phyloP scores from a whole-genome alignment of 1,139 yeast genomes.

The Sugiyamaella sp. region DNA sequence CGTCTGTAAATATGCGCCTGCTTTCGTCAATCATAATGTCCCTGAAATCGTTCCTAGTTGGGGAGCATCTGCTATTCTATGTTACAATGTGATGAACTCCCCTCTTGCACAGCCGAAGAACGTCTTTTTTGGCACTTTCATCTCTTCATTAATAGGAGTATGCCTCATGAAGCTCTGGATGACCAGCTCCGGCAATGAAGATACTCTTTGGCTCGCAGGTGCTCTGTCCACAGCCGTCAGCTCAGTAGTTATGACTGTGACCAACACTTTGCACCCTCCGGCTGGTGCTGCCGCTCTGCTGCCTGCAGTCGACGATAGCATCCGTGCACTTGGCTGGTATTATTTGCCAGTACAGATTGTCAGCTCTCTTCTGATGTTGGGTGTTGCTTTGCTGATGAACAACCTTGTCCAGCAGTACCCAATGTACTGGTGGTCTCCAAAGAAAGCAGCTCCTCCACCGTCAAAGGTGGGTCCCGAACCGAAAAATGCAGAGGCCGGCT shows the following conservation, averaged over 20 bases:
- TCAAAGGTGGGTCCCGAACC: background rate
- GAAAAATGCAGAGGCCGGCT: background rate
- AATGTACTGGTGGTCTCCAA: constrained; percentile 60
- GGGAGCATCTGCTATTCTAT: constrained; percentile 67
- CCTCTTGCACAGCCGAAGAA: constrained; percentile 74
- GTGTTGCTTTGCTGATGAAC: constrained; percentile 58
- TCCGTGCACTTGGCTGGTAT: constrained; percentile 67
- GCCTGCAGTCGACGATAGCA: constrained; percentile 54
- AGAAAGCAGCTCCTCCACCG: background rate
- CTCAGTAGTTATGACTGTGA: constrained; percentile 59
- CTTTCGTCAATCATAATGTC: constrained; percentile 52
- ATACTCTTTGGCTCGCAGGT: constrained; percentile 62
- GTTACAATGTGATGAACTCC: constrained; percentile 58
- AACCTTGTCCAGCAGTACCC: constrained; percentile 62
- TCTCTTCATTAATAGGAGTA: constrained; percentile 58
- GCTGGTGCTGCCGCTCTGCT: constrained; percentile 73
- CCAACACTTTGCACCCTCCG: constrained; percentile 70
- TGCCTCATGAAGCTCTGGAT: constrained; percentile 58
- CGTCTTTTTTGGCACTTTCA: constrained; percentile 58
- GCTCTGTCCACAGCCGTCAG: constrained; percentile 62
- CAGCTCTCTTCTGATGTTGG: constrained; percentile 53
- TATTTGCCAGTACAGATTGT: constrained; percentile 61
- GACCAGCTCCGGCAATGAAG: constrained; percentile 36
- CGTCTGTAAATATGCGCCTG: constrained; percentile 51
- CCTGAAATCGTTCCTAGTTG: constrained; percentile 61